These are phyloP conservation scores for Ajuga chamaepitys DNA, from an alignment of 257 asterid species.

Conservation along the genomic window DNA sequence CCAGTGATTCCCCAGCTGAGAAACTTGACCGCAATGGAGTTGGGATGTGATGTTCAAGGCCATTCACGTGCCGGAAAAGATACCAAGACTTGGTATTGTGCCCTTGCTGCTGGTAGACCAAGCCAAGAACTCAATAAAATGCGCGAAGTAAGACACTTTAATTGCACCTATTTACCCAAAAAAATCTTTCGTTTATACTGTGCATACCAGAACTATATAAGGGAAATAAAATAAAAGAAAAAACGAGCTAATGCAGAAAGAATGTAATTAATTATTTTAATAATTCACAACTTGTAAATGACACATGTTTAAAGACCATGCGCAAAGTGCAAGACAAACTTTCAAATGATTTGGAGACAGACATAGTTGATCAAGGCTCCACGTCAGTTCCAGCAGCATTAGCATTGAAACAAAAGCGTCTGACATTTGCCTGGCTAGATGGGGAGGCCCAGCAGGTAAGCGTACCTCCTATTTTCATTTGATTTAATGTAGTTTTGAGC, in stretches of 20 bases:
- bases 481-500: neutral
- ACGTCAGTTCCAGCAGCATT: constrained; percentile 41
- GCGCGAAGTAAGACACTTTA: constrained; percentile 67
- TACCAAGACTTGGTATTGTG: constrained; percentile 89
- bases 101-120: constrained; percentile 77
- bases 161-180: neutral
- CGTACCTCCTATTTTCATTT: constrained; percentile 10
- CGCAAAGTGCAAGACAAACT: constrained; percentile 82
- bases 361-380: constrained; percentile 41
- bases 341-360: constrained; percentile 32
- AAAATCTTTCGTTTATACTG: too few relatives aligned
- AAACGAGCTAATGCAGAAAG: too few relatives aligned
- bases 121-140: constrained; percentile 83
- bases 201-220: too few relatives aligned
- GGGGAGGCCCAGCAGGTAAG: constrained; percentile 90
- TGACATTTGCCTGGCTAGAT: constrained; percentile 92
- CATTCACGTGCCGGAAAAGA: constrained; percentile 82
- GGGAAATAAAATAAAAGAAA: neutral
- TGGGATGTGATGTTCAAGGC: constrained; percentile 88
- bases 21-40: constrained; percentile 64
- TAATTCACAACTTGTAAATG: constrained; percentile 17
- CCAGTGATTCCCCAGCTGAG: constrained; percentile 96
- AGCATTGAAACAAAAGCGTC: constrained; percentile 67
- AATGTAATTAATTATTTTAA: neutral
- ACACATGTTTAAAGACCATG: constrained; percentile 63